A percentile compares a stretch with the other conserved stretches of the same genome.
Evolutionary conservation across 2,329 filamentous ascomycete species (phyloP).

Genomic region (Aureobasidium namibiae): DNA sequence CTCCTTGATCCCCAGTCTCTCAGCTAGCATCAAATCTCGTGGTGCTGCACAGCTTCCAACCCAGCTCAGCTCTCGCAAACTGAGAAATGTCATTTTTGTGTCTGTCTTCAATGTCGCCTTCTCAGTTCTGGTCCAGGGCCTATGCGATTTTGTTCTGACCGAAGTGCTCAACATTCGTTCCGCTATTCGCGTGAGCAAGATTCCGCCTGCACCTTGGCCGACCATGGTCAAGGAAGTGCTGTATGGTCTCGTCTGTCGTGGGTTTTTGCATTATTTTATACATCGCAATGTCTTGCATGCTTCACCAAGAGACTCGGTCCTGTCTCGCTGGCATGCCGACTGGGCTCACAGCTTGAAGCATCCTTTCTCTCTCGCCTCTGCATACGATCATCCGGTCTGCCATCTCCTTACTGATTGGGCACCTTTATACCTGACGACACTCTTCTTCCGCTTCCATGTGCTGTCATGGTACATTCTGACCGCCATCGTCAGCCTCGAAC

Average conservation of each 20-base stretch:
- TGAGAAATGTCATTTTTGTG: conserved; percentile 45
- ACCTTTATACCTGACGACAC: conserved; percentile 57
- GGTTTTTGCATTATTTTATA: conserved; percentile 62
- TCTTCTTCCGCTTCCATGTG: conserved; percentile 60
- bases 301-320: conserved; percentile 19
- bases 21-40: conserved; percentile 60
- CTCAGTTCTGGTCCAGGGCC: conserved; percentile 45
- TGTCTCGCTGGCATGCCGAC: conserved; percentile 34
- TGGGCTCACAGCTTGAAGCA: conserved; percentile 53
- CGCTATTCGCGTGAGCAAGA: conserved; percentile 49
- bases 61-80: conserved; percentile 31
- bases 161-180: conserved; percentile 45
- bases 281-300: conserved; percentile 65
- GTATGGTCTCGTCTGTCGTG: conserved; percentile 47
- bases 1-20: conserved; percentile 57
- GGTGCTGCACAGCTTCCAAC: conserved; percentile 44
- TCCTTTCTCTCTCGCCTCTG: conserved; percentile 55
- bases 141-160: conserved; percentile 48
- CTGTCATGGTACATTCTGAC: conserved; percentile 63
- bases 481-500: conserved; percentile 55
- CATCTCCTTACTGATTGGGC: conserved; percentile 56
- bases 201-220: conserved; percentile 53
- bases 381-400: conserved; percentile 60
- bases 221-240: conserved; percentile 48
- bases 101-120: conserved; percentile 49